Base-by-base conservation (phyloP, 1,284 basidiomycete species). In the Tylopilus orsonianus region DNA sequence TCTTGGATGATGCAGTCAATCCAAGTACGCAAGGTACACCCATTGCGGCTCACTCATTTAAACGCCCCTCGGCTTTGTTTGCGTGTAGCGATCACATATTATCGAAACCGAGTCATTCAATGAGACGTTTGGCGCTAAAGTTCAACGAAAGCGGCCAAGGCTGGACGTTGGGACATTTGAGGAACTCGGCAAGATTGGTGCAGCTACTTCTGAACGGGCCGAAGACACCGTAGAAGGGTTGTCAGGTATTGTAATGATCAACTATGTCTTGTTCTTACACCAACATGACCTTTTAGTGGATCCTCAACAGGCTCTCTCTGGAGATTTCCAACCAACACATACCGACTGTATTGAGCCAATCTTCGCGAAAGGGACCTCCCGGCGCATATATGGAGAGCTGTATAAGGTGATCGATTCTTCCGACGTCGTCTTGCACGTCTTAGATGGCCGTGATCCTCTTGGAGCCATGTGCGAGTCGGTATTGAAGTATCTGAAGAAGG, bases 321-420 rank as follows among this genome's bases (percentile, higher is more conserved):
- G 58, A 8, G 61, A 56, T 37, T 68, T 72, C 19, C 77, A 80
- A 53, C 70, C 75, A 49, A 85, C 82, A 0, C 84, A 90, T 54
- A 85, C 87, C 2, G 85, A 90, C 58, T 77, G 80, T 60, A 83
- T 85, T 56, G 92, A 94, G 59, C 91, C 92, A 3, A 91, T 94
- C 54, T 95, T 92, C 62, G 83, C 87, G 49, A 94, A 96, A 69
- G 94, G 94, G 32, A 97, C 94, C 1, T 96, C 93, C 20, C 78
- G 87, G 38, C 84, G 97, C 47, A 99, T 99, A 56, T 99, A 97
- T 74, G 95, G 93, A 54, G 96, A 99, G 69, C 75, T 99, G 20
- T 99, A 99, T 81, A 99, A 99, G 71, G 97, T 99, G 57, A 95
- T 99, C 62, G 97, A 99, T 70, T 97, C 94, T 3, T 97, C 93